A percentile compares a stretch with the other conserved stretches of the same genome.
Evolutionary conservation across 805 yeast genomes (phyloP).

Genomic region (Danielozyma ontarioensis): DNA sequence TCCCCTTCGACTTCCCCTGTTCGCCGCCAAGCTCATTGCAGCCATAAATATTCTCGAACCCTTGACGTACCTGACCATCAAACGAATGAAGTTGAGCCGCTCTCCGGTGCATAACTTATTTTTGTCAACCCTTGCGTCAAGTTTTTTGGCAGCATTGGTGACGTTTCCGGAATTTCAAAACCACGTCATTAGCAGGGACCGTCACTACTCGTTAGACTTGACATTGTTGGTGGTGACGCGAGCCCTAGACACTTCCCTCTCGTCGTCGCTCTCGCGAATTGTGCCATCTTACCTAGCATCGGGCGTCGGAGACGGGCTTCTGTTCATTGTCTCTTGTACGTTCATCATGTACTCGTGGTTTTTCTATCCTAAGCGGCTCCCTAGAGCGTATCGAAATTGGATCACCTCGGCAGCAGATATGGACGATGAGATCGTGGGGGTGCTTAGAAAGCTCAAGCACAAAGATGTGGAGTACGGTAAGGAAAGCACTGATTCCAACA

Average conservation of each 20-base stretch:
- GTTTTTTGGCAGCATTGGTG: slow-evolving; percentile 21
- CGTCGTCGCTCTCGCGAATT: slow-evolving; percentile 12
- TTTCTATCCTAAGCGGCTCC: slow-evolving; percentile 32
- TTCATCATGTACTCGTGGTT: slow-evolving; percentile 36
- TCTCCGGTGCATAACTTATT: slow-evolving; percentile 4
- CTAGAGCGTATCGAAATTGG: slow-evolving; percentile 43
- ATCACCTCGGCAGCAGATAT: slow-evolving; percentile 45
- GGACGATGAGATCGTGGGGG: slow-evolving; percentile 34
- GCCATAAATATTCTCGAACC: slow-evolving; percentile 26
- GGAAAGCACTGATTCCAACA: slow-evolving; percentile 18
- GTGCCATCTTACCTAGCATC: slow-evolving; percentile 4
- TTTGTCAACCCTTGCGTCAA: slow-evolving; percentile 21
- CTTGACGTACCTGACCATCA: slow-evolving; percentile 12
- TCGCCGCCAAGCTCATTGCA: slow-evolving; percentile 28
- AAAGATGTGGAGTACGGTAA: slow-evolving; percentile 33
- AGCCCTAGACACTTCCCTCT: slow-evolving; percentile 28
- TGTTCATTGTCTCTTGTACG: slow-evolving; percentile 25
- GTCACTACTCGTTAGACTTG: slow-evolving; percentile 30
- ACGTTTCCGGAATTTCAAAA: slow-evolving; percentile 29
- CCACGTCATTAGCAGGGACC: slow-evolving; percentile 21
- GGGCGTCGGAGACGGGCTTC: slow-evolving; percentile 20
- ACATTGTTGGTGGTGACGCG: slow-evolving; percentile 31
- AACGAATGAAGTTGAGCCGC: slow-evolving; percentile 4
- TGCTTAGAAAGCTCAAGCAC: slow-evolving; percentile 25
- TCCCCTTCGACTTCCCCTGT: slow-evolving; percentile 28